Base-by-base conservation (phyloP, 1,139 yeast species). In the Yamadazyma pseudoaaseri region DNA sequence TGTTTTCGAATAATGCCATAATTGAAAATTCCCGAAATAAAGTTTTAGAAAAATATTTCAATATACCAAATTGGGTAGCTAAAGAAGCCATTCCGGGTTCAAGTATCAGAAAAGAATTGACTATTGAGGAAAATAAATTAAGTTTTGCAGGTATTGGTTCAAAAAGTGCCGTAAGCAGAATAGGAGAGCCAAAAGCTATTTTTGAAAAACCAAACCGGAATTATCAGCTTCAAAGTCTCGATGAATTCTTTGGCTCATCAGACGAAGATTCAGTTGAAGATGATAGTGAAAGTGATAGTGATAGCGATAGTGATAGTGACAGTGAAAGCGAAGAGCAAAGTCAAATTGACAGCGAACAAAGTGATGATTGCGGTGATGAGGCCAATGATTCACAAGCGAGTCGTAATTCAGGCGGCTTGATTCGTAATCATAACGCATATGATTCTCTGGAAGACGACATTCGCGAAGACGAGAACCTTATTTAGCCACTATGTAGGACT, bases 211-310 rank as follows among this genome's bases (percentile, higher is more conserved):
- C 21, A 7, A 56, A 51, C 33, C 52, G 76, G 57, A 47, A 71
- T 0, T 64, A 80, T 50, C 76, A 74, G 44, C 62, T 84, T 31
- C 95, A 84, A 57, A 86, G 87, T 39, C 62, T 89, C 43, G 96
- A 89, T 50, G 96, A 89, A 41, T 87, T 87, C 54, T 83, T 89
- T 50, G 86, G 84, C 1, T 49, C 48, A 13, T 82, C 70, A 6
- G 70, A 65, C 29, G 56, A 45, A 9, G 65, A 56, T 6, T 62
- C 51, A 8, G 61, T 44, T 11, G 58, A 30, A 5, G 41, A 36
- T 6, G 42, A 42, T 11, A 38, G 30, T 4, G 36, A 29, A 3
- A 26, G 28, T 13, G 37, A 36, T 16, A 29, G 30, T 10, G 30
- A 26, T 2, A 26, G 31, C 11, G 35, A 21, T 2, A 29, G 27